Base-by-base conservation (phyloP, 805 yeast genomes). In the Dipodascopsis uninucleata region DNA sequence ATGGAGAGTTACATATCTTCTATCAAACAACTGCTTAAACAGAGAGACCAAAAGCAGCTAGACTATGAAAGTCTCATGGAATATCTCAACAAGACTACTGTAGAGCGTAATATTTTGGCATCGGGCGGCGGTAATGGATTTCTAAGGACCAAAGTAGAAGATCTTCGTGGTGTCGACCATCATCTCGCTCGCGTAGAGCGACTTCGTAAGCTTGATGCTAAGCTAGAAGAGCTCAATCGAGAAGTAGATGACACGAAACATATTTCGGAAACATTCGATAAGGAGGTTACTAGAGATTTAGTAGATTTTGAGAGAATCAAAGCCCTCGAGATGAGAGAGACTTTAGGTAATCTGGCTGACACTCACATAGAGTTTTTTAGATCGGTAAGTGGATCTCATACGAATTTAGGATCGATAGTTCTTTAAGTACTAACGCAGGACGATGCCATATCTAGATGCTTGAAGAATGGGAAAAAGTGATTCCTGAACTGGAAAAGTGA, bases 1-100 rank as follows among this genome's bases (percentile, higher is more conserved):
- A 73, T 93, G 65, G 87, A 90, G 52, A 89, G 85, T 65, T 93
- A 84, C 57, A 76, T 82, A 35, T 70, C 68, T 39, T 77, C 83
- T 18, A 67, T 84, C 55, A 79, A 79, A 58, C 77, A 74, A 50
- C 68, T 90, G 47, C 76, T 93, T 42, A 88, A 83, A 60, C 72
- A 85, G 45, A 87, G 90, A 54, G 97, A 90, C 59, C 88, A 87
- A 61, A 89, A 89, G 63, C 89, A 85, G 57, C 76, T 90, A 22
- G 98, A 90, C 62, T 81, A 82, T 59, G 97, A 93, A 61, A 94
- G 85, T 40, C 70, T 90, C 34, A 76, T 78, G 31, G 94, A 84
- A 43, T 90, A 90, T 65, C 68, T 88, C 44, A 71, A 73, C 31
- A 83, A 85, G 58, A 79, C 95, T 0, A 72, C 76, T 38, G 68